Conservation (phyloP, 352 stramenopile species). For the Aphanomyces stellatus region DNA sequence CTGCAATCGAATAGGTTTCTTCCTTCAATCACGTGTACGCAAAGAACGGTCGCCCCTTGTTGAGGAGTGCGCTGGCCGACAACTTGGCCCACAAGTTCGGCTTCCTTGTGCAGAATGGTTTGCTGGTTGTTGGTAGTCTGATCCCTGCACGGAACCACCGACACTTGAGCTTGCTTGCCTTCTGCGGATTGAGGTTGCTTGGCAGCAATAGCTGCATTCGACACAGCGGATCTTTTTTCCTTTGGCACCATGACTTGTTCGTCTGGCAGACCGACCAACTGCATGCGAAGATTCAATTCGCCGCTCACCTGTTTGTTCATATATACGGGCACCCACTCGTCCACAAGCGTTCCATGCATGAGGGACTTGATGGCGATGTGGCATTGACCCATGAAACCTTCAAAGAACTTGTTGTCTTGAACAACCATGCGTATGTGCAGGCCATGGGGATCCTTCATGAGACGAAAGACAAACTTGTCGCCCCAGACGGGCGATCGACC, state of each 20-base stretch:
- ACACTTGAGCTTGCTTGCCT: no score
- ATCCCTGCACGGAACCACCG: no score
- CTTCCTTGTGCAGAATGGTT: no score
- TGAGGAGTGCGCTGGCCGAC: no score
- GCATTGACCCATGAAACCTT: neutral
- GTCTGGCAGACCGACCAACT: neutral
- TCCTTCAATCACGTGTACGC: neutral
- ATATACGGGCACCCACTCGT: neutral
- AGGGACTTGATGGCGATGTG: neutral
- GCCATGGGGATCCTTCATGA: neutral
- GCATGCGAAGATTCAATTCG: neutral
- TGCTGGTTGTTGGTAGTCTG: no score
- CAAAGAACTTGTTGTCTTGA: neutral
- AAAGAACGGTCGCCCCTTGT: no score
- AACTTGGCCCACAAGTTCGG: no score
- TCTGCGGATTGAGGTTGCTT: no score
- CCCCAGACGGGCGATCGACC: neutral
- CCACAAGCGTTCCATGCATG: neutral
- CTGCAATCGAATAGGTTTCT: neutral
- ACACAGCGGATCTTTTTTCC: no score
- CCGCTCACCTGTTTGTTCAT: neutral
- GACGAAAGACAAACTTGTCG: slow-evolving; percentile 5
- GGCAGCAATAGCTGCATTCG: no score
- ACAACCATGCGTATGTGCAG: neutral
- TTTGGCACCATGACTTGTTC: no score